Conservation (phyloP, 2,329 filamentous ascomycete genomes). For the Aureobasidium pullulans region DNA sequence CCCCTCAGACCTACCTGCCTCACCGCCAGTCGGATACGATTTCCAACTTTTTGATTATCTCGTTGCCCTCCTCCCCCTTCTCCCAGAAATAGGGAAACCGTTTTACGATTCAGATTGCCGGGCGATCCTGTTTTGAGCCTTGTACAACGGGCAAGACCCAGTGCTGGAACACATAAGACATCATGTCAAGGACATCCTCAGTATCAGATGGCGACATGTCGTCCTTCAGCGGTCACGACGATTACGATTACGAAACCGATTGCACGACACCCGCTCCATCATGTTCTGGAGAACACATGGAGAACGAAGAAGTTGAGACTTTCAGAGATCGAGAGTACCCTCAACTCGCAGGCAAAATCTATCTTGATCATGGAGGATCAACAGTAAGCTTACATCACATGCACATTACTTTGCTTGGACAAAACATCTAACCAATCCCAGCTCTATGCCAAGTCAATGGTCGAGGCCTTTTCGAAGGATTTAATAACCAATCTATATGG, state of each 20-base stretch:
- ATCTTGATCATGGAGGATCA: constrained; percentile 95
- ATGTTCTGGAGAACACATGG: constrained; percentile 26
- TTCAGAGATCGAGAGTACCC: constrained; percentile 36
- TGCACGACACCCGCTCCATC: constrained; percentile 28
- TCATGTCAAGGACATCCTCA: constrained; percentile 14
- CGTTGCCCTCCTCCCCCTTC: neutral
- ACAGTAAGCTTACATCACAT: constrained; percentile 39
- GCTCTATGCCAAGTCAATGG: constrained; percentile 67
- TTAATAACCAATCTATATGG: constrained; percentile 75
- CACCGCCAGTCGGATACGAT: neutral
- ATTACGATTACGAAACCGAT: constrained; percentile 28
- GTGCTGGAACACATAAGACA: constrained; percentile 1
- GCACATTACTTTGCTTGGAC: neutral
- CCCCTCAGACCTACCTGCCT: neutral
- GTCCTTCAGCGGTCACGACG: constrained; percentile 27
- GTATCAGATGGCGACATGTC: constrained; percentile 26
- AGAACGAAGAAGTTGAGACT: constrained; percentile 31
- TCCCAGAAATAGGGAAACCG: neutral
- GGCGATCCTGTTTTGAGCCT: neutral
- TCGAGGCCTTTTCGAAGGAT: constrained; percentile 71
- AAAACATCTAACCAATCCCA: constrained; percentile 10
- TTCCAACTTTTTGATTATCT: neutral
- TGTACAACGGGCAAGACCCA: neutral
- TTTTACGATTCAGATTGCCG: constrained; percentile 10
- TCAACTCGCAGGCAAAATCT: constrained; percentile 39